phyloP scores from a whole-genome alignment of 139 green algal genomes.

The Picochlorum sp. region DNA sequence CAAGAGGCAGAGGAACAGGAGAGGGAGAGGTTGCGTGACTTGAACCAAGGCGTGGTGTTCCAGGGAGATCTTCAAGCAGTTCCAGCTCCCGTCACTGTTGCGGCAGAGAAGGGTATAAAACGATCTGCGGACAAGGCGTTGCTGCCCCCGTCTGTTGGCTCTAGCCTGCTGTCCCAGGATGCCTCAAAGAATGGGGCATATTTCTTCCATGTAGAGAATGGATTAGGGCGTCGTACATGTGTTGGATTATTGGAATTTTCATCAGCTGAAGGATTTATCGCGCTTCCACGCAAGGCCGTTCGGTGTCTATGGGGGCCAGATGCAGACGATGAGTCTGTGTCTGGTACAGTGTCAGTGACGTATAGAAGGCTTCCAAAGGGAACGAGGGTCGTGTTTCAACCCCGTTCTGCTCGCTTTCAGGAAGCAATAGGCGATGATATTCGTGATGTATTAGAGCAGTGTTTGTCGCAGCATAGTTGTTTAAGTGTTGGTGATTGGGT shows the following conservation, averaged over 20 bases:
- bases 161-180: conserved; percentile 55
- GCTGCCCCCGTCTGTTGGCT: conserved; percentile 54
- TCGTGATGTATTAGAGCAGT: conserved; percentile 50
- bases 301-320: conserved; percentile 49
- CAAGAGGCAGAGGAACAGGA: conserved; percentile 30
- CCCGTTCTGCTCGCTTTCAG: conserved; percentile 55
- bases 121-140: conserved; percentile 60
- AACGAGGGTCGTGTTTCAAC: conserved; percentile 44
- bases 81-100: conserved; percentile 21
- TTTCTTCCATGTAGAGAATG: conserved; percentile 53
- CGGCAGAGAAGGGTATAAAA: conserved; percentile 42
- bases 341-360: conserved; percentile 17
- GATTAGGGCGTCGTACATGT: conserved; percentile 34
- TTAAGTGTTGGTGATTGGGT: conserved; percentile 70
- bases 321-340: conserved; percentile 2
- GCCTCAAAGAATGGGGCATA: conserved; percentile 63
- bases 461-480: conserved; percentile 44
- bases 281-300: conserved; percentile 43
- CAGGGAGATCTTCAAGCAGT: conserved; percentile 35
- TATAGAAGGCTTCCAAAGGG: conserved; percentile 36
- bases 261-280: conserved; percentile 55
- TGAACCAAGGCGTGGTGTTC: conserved; percentile 51
- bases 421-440: conserved; percentile 38
- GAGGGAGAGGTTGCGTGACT: conserved; percentile 30
- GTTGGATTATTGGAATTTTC: conserved; percentile 72